phyloP scores from a whole-genome alignment of 2,329 filamentous ascomycete species.

The Parascedosporium putredinis region DNA sequence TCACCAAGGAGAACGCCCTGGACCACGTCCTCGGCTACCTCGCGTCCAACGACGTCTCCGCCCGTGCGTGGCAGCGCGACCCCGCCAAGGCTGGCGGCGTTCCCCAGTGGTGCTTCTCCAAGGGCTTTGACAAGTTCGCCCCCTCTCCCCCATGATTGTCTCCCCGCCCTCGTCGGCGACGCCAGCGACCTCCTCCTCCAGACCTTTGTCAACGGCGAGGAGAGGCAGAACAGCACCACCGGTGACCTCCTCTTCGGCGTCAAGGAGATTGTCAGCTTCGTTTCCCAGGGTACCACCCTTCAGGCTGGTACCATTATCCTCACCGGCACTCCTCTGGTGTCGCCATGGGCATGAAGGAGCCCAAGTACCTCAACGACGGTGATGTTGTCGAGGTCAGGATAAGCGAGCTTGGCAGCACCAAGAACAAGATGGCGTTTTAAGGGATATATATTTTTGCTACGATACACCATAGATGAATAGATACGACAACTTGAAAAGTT shows the following conservation, averaged over 20 bases:
- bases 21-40: constrained; percentile 65
- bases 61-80: constrained; percentile 66
- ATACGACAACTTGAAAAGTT: background rate
- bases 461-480: background rate
- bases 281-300: constrained; percentile 38
- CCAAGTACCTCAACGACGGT: constrained; percentile 30
- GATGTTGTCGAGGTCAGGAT: constrained; percentile 34
- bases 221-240: constrained; percentile 35
- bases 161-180: constrained; percentile 36
- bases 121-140: constrained; percentile 67
- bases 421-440: constrained; percentile 28
- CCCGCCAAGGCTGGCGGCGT: constrained; percentile 24
- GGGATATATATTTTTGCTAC: no score
- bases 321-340: background rate
- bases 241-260: constrained; percentile 39
- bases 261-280: constrained; percentile 34
- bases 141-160: constrained; percentile 62
- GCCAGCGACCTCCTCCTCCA: constrained; percentile 20
- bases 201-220: constrained; percentile 38
- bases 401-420: constrained; percentile 20
- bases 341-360: constrained; percentile 32
- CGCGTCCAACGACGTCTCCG: constrained; percentile 67
- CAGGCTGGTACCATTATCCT: constrained; percentile 5
- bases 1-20: constrained; percentile 54
- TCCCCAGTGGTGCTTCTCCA: constrained; percentile 43